Conservation (phyloP, 805 yeast genomes). For the Schwanniomyces polymorphus region DNA sequence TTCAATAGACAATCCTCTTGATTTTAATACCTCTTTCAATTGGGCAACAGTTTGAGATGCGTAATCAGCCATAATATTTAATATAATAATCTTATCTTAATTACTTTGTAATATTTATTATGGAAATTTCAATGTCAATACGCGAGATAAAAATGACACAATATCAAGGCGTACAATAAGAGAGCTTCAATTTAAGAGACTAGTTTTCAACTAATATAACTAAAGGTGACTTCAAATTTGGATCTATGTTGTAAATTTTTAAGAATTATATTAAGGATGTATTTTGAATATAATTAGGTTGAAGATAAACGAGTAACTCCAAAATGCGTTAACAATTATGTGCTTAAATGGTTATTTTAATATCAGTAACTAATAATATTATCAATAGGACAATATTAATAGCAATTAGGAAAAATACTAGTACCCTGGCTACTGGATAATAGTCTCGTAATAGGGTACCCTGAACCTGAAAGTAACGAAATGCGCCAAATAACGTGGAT, state of each 20-base stretch:
- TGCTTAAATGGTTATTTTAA: constrained; percentile 8
- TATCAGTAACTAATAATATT: constrained; percentile 17
- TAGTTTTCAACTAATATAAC: too few species aligned
- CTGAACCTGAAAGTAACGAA: constrained; percentile 27
- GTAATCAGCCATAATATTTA: constrained; percentile 49
- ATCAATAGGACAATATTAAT: constrained; percentile 17
- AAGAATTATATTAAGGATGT: too few species aligned
- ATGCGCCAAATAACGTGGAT: constrained; percentile 18
- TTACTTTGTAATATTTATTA: background rate
- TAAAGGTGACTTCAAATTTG: too few species aligned
- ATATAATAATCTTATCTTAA: background rate
- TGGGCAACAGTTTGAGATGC: constrained; percentile 78
- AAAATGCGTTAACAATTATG: background rate
- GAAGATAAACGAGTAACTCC: background rate
- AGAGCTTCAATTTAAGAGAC: background rate
- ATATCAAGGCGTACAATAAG: background rate
- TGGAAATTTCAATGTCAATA: background rate
- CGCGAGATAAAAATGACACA: constrained; percentile 3
- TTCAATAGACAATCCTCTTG: constrained; percentile 61
- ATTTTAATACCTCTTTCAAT: constrained; percentile 73
- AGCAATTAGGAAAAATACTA: constrained; percentile 15
- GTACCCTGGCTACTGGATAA: constrained; percentile 24
- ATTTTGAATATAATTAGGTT: too few species aligned
- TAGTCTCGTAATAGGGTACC: constrained; percentile 14
- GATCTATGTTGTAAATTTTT: too few species aligned